phyloP scores from a whole-genome alignment of 495 filamentous ascomycete species.

The Xylaria cubensis region DNA sequence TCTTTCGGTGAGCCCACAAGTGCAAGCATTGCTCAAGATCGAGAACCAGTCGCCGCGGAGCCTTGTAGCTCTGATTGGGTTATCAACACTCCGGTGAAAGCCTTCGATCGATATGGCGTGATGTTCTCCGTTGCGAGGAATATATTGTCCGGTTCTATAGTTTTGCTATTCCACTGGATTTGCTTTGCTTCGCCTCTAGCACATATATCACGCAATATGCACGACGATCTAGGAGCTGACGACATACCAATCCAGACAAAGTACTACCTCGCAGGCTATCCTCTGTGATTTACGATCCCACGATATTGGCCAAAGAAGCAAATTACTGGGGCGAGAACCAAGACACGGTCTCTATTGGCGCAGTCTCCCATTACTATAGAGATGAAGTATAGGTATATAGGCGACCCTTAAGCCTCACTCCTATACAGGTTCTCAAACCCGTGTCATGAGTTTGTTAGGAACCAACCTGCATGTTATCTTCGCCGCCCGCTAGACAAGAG shows the following conservation, averaged over 20 bases:
- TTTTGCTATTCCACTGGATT: background rate
- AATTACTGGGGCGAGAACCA: background rate
- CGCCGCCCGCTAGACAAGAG: background rate
- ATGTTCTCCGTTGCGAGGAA: background rate
- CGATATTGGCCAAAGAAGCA: constrained; percentile 9
- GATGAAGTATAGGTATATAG: background rate
- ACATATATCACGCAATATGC: constrained; percentile 5
- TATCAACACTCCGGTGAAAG: constrained; percentile 1
- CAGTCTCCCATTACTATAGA: background rate
- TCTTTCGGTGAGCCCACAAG: constrained; percentile 6
- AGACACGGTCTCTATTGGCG: constrained; percentile 3
- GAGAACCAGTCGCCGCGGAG: background rate
- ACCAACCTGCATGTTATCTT: constrained; percentile 5
- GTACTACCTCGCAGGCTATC: background rate
- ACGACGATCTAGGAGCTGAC: background rate
- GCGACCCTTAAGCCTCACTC: constrained; percentile 5
- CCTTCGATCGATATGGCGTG: constrained; percentile 14
- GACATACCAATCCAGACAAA: background rate
- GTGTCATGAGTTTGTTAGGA: constrained; percentile 14
- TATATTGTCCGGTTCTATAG: background rate
- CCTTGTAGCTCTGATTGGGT: constrained; percentile 7
- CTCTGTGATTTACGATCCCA: background rate
- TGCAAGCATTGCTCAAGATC: constrained; percentile 2
- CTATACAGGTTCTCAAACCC: background rate
- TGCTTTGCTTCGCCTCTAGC: constrained; percentile 8